These are phyloP conservation scores for Solanum neorickii DNA, from an alignment of 257 asterid genomes.

Conservation along the genomic window DNA sequence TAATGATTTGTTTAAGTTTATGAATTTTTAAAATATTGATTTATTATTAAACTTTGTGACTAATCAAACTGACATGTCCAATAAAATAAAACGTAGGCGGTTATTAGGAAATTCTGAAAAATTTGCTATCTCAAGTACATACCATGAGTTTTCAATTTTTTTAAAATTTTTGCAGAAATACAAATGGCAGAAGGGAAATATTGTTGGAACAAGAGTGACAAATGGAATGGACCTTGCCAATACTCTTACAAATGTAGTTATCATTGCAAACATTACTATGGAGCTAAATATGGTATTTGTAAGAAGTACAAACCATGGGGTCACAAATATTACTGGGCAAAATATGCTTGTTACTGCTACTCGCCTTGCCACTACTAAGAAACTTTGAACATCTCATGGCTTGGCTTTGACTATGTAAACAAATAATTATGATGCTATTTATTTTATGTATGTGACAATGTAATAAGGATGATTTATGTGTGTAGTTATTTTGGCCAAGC, in stretches of 20 bases:
- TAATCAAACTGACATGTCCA: background rate
- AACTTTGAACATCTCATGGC: background rate
- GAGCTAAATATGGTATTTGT: background rate
- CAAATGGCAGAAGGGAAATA: background rate
- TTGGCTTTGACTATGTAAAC: background rate
- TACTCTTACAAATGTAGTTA: background rate
- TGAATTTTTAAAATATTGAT: background rate
- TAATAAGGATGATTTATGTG: background rate
- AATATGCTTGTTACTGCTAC: background rate
- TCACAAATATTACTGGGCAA: background rate
- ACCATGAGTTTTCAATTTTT: background rate
- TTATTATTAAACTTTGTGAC: background rate
- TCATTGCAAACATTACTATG: background rate
- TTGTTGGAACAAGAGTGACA: background rate
- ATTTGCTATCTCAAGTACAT: background rate
- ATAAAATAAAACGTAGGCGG: background rate
- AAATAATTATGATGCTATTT: background rate
- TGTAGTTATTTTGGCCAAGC: background rate
- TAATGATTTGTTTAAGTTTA: background rate
- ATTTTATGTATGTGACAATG: background rate
- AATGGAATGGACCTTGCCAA: background rate
- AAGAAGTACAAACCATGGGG: background rate
- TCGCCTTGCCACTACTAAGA: background rate
- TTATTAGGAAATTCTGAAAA: background rate
- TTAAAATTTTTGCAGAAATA: background rate